Base-by-base conservation (phyloP, 495 filamentous ascomycete genomes). In the Xylaria telfairii region DNA sequence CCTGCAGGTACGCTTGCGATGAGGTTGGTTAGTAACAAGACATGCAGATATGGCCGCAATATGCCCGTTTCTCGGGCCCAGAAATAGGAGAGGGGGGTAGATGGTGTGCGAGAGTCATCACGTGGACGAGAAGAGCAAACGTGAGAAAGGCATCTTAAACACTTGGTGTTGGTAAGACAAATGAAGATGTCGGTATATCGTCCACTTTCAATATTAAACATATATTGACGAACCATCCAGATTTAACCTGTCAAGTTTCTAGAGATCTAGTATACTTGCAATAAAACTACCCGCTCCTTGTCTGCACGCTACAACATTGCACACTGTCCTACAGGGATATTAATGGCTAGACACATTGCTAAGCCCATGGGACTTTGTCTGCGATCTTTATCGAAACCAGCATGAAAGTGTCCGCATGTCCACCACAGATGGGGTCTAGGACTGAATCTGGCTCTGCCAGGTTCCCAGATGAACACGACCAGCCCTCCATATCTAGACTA, bases 41-140 rank as follows among this genome's bases (percentile, higher is more conserved):
- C 10, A 9, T 15, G 10, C 34, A 65, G 19, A 37, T 49, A 32
- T n/a, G 62, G n/a, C 62, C 62, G 62, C 39, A 15, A 46, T 65
- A 46, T 65, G 42, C 62, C 62, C 62, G 62, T 51, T 37, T 65
- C 26, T 51, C 62, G 62, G 62, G 41, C 26, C 32, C 8, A 59
- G n/a, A n/a, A n/a, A n/a, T 3, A 10, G 21, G 15, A 39, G 19
- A 37, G 12, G 19, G 6, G 6, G 32, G 8, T n/a, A 10, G 37
- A 12, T 21, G 21, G 6, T 37, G 10, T 4, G 19, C 12, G 19
- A 19, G 26, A 32, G 4, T n/a, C 0, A 2, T n/a, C n/a, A 19
- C 17, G 12, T 59, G 32, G 21, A 46, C 17, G 42, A n/a, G 5
- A 13, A 30, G 24, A 19, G n/a, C 9, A 21, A 28, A 57, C n/a